Evolutionary conservation across 164 flowering plant genomes (phyloP), one percentile per base, ranked within the genome.

Genomic region (Piper betle): DNA sequence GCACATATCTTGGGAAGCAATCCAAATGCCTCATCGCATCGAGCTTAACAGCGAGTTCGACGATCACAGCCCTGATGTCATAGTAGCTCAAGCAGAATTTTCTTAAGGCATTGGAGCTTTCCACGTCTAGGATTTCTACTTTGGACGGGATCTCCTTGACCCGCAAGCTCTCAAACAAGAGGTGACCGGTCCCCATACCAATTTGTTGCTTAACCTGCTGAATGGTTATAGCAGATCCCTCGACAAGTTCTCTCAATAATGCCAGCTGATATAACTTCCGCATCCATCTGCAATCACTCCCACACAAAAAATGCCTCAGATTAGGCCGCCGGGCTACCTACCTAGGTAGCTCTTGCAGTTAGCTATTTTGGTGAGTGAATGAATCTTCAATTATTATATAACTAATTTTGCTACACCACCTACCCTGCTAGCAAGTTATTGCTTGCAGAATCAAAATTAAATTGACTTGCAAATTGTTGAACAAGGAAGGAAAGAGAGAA

Each of bases 241-340:
- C 93, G 53, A 87, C 57, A 59, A 77, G 81, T 69, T 83, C 80
- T 52, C 83, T 73, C 73, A 89, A 70, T 68, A n/a, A 89, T 72
- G 57, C 85, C 82, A 39, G 94, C 94, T 4, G 96, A 86, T 64
- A 89, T 93, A 68, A 86, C 92, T 73, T 89, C 97, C 25, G 88
- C 97, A 74, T 89, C 97, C 97, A 89, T 87, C 89, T 91, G 81
- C 76, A 72, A 66, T 53, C 64, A 70, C 37, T 67, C 20, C 42
- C 61, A 50, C 11, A 5, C 33, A 16, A 62, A 65, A 65, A 64
- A 55, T 8, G 38, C 38, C 7, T 42, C 33, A 3, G 59, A 53
- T 54, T 7, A 25, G 33, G 33, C 39, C 12, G 10, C n/a, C 33
- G 33, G 33, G 33, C 33, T 25, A 25, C 33, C 33, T 25, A 25